These are phyloP conservation scores for Gossypium longicalyx DNA, from an alignment of 345 rosid species.

Conservation along the genomic window DNA sequence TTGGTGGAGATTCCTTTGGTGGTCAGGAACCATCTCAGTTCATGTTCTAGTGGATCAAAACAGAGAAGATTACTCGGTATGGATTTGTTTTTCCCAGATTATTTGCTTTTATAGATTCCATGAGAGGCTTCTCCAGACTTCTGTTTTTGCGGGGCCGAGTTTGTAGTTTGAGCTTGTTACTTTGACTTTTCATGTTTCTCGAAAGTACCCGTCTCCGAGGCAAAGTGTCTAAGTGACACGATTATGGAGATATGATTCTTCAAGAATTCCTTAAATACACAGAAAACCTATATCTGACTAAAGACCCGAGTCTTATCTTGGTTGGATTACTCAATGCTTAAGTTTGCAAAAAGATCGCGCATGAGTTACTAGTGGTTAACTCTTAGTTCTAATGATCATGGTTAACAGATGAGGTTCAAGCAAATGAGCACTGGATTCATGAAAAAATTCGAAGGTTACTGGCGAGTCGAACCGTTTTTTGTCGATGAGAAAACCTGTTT, in stretches of 20 bases:
- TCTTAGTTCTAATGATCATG: slow-evolving; percentile 11
- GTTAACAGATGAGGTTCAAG: slow-evolving; percentile 80
- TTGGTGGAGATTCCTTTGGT: slow-evolving; percentile 95
- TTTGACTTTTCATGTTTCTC: background rate
- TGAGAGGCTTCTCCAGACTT: background rate
- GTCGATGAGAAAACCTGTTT: slow-evolving; percentile 66
- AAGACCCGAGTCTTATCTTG: background rate
- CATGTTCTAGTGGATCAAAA: slow-evolving; percentile 83
- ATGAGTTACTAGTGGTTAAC: background rate
- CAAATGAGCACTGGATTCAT: slow-evolving; percentile 82
- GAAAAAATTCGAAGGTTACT: slow-evolving; percentile 86
- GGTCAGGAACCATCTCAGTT: slow-evolving; percentile 90
- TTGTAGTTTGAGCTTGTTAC: background rate
- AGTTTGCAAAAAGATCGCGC: background rate
- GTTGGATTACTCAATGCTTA: background rate
- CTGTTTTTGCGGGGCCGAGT: background rate
- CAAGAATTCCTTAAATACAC: background rate
- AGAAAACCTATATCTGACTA: background rate
- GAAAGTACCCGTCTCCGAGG: background rate
- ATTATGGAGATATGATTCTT: background rate
- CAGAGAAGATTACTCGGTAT: slow-evolving; percentile 65
- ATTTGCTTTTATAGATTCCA: background rate
- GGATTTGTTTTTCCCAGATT: slow-evolving; percentile 7
- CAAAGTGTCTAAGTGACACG: background rate
- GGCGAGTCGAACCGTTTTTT: slow-evolving; percentile 74